Evolutionary conservation across 352 stramenopile genomes (phyloP).

Genomic region (Globisporangium camurandrum): DNA sequence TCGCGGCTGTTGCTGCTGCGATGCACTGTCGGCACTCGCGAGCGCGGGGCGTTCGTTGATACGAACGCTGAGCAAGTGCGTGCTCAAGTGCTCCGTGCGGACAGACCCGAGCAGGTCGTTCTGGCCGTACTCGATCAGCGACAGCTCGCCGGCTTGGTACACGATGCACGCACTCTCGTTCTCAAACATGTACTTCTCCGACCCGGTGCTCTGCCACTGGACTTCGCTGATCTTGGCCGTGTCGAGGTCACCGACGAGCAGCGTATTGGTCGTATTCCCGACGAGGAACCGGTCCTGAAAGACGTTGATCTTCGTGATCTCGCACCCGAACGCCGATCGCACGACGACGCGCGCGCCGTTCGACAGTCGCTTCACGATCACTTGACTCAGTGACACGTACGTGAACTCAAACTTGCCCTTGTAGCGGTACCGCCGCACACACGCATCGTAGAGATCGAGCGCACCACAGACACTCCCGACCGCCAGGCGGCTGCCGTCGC

Average conservation of each 20-base stretch:
- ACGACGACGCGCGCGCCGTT: conserved; percentile 85
- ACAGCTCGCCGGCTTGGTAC: conserved; percentile 89
- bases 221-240: conserved; percentile 90
- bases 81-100: conserved; percentile 87
- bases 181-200: conserved; percentile 94
- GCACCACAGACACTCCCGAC: conserved; percentile 89
- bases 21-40: conserved; percentile 21
- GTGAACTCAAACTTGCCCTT: conserved; percentile 95
- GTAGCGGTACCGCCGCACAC: conserved; percentile 87
- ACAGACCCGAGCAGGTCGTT: conserved; percentile 90
- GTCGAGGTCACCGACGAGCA: conserved; percentile 89
- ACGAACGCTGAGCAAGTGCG: conserved; percentile 89
- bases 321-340: conserved; percentile 84
- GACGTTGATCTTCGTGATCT: conserved; percentile 94
- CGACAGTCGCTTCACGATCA: conserved; percentile 90
- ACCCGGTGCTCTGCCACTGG: conserved; percentile 81
- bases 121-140: conserved; percentile 91
- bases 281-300: conserved; percentile 90
- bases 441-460: conserved; percentile 91
- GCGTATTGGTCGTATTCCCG: conserved; percentile 88
- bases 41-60: conserved; percentile 80
- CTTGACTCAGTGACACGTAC: conserved; percentile 90
- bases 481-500: conserved; percentile 83
- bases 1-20: conserved; percentile 19
- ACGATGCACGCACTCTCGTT: conserved; percentile 89